Conservation (phyloP, 306 rosid species). For the Glycine tomentella region DNA sequence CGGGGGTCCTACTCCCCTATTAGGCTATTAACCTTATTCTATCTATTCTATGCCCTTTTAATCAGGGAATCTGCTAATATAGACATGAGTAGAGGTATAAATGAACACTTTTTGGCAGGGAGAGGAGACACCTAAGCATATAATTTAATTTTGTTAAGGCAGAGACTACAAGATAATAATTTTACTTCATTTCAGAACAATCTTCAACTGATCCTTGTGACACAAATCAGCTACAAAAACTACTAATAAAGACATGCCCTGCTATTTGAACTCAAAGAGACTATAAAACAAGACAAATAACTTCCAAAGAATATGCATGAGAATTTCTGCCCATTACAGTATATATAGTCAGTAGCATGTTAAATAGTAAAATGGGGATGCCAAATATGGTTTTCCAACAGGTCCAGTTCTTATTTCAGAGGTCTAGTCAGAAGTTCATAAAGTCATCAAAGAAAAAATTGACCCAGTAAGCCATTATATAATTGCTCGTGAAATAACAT, state of each 20-base stretch:
- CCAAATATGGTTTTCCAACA: conserved; percentile 25
- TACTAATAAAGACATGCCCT: conserved; percentile 14
- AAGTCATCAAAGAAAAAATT: background rate
- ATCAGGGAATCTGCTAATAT: background rate
- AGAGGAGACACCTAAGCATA: background rate
- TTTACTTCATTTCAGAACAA: conserved; percentile 4
- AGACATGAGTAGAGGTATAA: background rate
- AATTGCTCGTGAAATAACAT: conserved; percentile 22
- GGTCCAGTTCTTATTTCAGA: background rate
- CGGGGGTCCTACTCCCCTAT: background rate
- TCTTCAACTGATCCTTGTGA: background rate
- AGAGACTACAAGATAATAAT: conserved; percentile 8
- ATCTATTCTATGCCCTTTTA: background rate
- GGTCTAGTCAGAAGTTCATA: background rate
- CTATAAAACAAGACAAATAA: background rate
- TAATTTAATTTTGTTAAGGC: background rate
- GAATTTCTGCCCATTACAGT: background rate
- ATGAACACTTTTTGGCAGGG: background rate
- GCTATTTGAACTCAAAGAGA: conserved; percentile 11
- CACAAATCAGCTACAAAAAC: background rate
- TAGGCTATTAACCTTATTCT: background rate
- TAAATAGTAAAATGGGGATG: conserved; percentile 22
- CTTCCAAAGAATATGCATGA: background rate
- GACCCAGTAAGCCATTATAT: conserved; percentile 1
- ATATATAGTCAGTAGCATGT: background rate